A percentile compares a stretch with the other conserved stretches of the same genome.
Conservation (phyloP, 1,139 yeast genomes). For the Taphrina pruni region DNA sequence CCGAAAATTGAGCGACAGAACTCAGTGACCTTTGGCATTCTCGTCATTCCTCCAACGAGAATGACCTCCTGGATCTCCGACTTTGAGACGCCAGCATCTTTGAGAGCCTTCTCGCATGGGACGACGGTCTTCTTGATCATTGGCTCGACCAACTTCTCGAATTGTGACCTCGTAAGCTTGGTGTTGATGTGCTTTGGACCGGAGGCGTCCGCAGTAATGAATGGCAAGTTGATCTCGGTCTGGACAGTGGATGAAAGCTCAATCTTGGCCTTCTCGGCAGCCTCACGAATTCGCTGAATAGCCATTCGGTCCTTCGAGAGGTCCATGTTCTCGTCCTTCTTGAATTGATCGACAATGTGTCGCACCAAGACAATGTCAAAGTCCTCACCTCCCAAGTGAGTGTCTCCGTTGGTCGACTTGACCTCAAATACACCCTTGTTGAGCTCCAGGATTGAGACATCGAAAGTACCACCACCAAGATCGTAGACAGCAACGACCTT, state of each 20-base stretch:
- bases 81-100: conserved; percentile 87
- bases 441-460: conserved; percentile 81
- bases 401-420: conserved; percentile 87
- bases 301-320: conserved; percentile 95
- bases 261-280: conserved; percentile 99
- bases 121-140: conserved; percentile 90
- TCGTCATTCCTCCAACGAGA: conserved; percentile 99
- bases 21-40: conserved; percentile 99
- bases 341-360: conserved; percentile 88
- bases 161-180: conserved; percentile 89
- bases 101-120: conserved; percentile 97
- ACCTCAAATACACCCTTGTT: conserved; percentile 90
- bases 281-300: conserved; percentile 98
- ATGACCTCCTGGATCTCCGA: conserved; percentile 93
- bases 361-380: conserved; percentile 83
- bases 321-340: conserved; percentile 89
- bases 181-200: conserved; percentile 99
- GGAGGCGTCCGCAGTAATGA: conserved; percentile 90
- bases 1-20: conserved; percentile 93
- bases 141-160: conserved; percentile 88
- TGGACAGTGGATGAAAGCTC: conserved; percentile 92
- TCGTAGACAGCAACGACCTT: conserved; percentile 83
- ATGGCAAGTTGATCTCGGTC: conserved; percentile 95
- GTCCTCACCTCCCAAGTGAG: conserved; percentile 92
- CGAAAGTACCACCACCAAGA: conserved; percentile 90